These are phyloP conservation scores for Earliella scabrosa DNA, from an alignment of 1,284 basidiomycete species.

Conservation along the genomic window DNA sequence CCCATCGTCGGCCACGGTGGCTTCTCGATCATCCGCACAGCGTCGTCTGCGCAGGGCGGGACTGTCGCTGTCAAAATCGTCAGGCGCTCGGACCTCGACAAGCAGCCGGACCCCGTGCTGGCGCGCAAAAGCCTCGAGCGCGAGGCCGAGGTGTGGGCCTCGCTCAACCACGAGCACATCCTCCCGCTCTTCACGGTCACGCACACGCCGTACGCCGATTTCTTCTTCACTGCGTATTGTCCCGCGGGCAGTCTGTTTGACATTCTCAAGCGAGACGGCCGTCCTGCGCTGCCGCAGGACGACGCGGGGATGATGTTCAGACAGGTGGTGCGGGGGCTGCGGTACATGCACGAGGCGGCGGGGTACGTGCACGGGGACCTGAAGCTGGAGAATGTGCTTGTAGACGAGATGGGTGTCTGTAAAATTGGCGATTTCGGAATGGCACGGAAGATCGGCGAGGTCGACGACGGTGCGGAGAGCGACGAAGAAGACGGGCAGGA, in stretches of 20 bases:
- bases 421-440: slow-evolving; percentile 88
- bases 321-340: slow-evolving; percentile 86
- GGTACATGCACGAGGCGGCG: slow-evolving; percentile 84
- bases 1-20: slow-evolving; percentile 82
- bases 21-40: slow-evolving; percentile 86
- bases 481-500: slow-evolving; percentile 42
- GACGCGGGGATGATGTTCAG: slow-evolving; percentile 89
- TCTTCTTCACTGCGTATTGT: slow-evolving; percentile 84
- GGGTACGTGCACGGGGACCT: slow-evolving; percentile 89
- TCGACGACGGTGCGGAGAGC: slow-evolving; percentile 20
- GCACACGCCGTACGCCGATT: slow-evolving; percentile 73
- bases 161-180: slow-evolving; percentile 77
- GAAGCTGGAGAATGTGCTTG: slow-evolving; percentile 96
- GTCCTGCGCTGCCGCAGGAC: slow-evolving; percentile 67
- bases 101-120: slow-evolving; percentile 49
- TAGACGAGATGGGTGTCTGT: slow-evolving; percentile 83
- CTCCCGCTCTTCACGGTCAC: slow-evolving; percentile 80
- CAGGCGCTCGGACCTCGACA: slow-evolving; percentile 54
- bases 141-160: slow-evolving; percentile 82
- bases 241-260: slow-evolving; percentile 88
- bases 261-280: slow-evolving; percentile 76
- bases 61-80: slow-evolving; percentile 86
- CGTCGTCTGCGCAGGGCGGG: slow-evolving; percentile 67
- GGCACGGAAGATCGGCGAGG: slow-evolving; percentile 63
- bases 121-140: slow-evolving; percentile 68